Conservation (phyloP, 495 filamentous ascomycete genomes). For the Annulohypoxylon stygium region DNA sequence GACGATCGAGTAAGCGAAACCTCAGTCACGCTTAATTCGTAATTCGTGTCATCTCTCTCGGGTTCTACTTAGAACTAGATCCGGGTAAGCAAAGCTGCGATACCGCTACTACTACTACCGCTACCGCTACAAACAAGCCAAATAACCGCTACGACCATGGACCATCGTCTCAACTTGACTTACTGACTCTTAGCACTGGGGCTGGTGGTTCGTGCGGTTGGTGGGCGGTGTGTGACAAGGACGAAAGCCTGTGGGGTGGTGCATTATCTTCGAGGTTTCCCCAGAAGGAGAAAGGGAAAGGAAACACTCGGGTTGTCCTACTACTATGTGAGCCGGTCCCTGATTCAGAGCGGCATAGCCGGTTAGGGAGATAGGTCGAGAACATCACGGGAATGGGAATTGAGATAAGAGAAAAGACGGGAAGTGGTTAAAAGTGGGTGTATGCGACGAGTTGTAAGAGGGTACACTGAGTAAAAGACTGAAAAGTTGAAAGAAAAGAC, state of each 20-base stretch:
- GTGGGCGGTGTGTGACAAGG: slow-evolving; percentile 35
- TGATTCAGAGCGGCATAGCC: slow-evolving; percentile 33
- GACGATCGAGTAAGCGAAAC: slow-evolving; percentile 43
- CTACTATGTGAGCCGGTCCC: slow-evolving; percentile 1
- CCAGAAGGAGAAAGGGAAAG: slow-evolving; percentile 20
- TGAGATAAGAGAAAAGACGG: slow-evolving; percentile 40
- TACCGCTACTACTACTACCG: slow-evolving; percentile 29
- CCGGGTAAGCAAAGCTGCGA: slow-evolving; percentile 43
- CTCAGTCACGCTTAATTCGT: slow-evolving; percentile 27
- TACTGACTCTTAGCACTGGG: slow-evolving; percentile 17
- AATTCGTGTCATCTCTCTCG: slow-evolving; percentile 23
- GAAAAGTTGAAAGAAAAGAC: slow-evolving; percentile 20
- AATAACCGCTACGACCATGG: slow-evolving; percentile 4
- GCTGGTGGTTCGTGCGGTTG: slow-evolving; percentile 15
- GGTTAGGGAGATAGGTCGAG: slow-evolving; percentile 34
- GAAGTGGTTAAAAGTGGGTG: slow-evolving; percentile 41
- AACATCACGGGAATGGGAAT: slow-evolving; percentile 34
- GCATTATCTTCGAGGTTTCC: slow-evolving; percentile 27
- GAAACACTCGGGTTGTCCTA: slow-evolving; percentile 28
- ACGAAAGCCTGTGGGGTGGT: slow-evolving; percentile 21
- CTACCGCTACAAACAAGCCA: slow-evolving; percentile 6
- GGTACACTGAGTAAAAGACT: slow-evolving; percentile 31
- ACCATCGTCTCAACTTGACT: slow-evolving; percentile 10
- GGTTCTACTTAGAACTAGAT: slow-evolving; percentile 34
- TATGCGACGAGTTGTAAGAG: slow-evolving; percentile 35